Conservation (phyloP, 164 flowering plant species). For the Tetrastigma voinierianum region DNA sequence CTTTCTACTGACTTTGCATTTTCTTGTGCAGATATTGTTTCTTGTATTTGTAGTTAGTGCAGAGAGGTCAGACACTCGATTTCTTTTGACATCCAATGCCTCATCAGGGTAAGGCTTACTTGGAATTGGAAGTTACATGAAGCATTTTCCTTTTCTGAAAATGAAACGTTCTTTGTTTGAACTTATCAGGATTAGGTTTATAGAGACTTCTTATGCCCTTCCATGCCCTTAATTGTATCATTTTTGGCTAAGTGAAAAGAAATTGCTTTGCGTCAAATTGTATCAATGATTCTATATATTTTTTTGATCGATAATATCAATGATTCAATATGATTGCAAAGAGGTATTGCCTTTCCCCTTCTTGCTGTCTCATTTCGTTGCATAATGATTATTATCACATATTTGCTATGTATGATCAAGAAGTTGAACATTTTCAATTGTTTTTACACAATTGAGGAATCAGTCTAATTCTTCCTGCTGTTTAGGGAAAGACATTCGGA, state of each 20-base stretch:
- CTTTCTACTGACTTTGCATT: slow-evolving; percentile 1
- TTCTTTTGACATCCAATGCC: slow-evolving; percentile 28
- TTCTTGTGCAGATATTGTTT: slow-evolving; percentile 16
- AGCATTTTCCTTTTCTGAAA: not conserved
- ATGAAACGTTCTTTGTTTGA: not conserved
- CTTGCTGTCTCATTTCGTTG: not conserved
- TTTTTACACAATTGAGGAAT: not conserved
- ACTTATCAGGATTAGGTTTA: not conserved
- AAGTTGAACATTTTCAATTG: not conserved
- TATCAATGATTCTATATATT: not conserved
- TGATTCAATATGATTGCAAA: not conserved
- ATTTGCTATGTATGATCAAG: not conserved
- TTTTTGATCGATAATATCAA: no score
- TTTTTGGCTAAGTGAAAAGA: not conserved
- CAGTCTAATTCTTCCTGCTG: not conserved
- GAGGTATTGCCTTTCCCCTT: not conserved
- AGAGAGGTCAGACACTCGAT: slow-evolving; percentile 18
- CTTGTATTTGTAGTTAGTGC: slow-evolving; percentile 16
- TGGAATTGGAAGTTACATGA: not conserved
- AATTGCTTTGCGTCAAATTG: not conserved
- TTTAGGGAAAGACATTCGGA: slow-evolving; percentile 61
- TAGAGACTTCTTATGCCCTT: not conserved
- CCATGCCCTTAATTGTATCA: no score
- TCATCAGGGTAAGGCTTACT: slow-evolving; percentile 17
- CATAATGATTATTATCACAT: not conserved